phyloP scores from a whole-genome alignment of 805 yeast species.

The Suhomyces pyralidae region DNA sequence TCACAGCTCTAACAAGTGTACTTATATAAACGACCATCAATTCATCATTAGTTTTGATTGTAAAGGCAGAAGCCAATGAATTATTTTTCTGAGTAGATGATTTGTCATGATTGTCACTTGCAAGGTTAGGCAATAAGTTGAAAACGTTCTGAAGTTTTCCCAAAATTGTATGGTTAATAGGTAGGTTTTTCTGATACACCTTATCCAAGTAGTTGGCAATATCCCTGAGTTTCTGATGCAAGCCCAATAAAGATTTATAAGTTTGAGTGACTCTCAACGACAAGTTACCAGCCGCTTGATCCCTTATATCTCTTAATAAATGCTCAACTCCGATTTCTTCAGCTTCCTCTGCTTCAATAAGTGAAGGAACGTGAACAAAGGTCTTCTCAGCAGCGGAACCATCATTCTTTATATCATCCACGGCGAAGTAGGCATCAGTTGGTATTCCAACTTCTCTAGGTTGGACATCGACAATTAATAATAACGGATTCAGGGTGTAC shows the following conservation, averaged over 20 bases:
- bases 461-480: slow-evolving; percentile 88
- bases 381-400: slow-evolving; percentile 92
- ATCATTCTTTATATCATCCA: slow-evolving; percentile 94
- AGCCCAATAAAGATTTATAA: slow-evolving; percentile 80
- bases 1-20: slow-evolving; percentile 86
- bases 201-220: slow-evolving; percentile 75
- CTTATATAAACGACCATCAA: slow-evolving; percentile 90
- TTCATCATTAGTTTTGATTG: slow-evolving; percentile 92
- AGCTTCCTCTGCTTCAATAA: slow-evolving; percentile 96
- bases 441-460: slow-evolving; percentile 87
- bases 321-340: slow-evolving; percentile 99
- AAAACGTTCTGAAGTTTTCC: slow-evolving; percentile 94
- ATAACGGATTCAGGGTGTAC: slow-evolving; percentile 75
- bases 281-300: slow-evolving; percentile 92
- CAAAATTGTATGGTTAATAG: slow-evolving; percentile 83
- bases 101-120: slow-evolving; percentile 19
- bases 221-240: slow-evolving; percentile 73
- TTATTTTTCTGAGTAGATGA: slow-evolving; percentile 29
- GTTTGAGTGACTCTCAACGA: slow-evolving; percentile 86
- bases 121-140: slow-evolving; percentile 83
- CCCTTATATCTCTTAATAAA: slow-evolving; percentile 86
- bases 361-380: slow-evolving; percentile 88
- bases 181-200: slow-evolving; percentile 68
- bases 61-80: slow-evolving; percentile 74
- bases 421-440: slow-evolving; percentile 89